Conservation (phyloP, 441 rosid species). For the Pelargonium cotyledonis region DNA sequence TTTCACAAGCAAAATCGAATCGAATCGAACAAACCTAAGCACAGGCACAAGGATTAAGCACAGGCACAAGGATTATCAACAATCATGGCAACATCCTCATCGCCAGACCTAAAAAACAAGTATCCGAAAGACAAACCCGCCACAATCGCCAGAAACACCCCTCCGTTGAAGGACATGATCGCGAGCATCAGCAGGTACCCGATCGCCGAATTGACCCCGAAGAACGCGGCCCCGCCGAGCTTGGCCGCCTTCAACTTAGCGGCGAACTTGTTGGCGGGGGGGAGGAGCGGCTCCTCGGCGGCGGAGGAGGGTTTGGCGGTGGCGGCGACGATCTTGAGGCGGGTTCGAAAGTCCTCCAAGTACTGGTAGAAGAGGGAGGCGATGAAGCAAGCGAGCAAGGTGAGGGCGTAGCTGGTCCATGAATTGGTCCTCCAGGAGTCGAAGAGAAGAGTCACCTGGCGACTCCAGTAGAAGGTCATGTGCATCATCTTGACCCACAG, state of each 20-base stretch:
- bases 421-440: constrained; percentile 45
- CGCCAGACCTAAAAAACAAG: constrained; percentile 29
- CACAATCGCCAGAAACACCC: constrained; percentile 51
- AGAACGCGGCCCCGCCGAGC: constrained; percentile 27
- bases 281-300: neutral
- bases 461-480: constrained; percentile 76
- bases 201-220: constrained; percentile 47
- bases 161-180: constrained; percentile 65
- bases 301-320: neutral
- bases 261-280: neutral
- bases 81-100: constrained; percentile 14
- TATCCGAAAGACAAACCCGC: constrained; percentile 41
- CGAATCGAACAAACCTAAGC: constrained; percentile 20
- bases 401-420: constrained; percentile 36
- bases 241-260: constrained; percentile 14
- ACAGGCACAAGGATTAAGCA: constrained; percentile 48
- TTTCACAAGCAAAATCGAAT: too few relatives aligned
- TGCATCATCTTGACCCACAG: constrained; percentile 43
- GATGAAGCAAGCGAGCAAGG: constrained; percentile 45
- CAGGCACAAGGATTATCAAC: constrained; percentile 44
- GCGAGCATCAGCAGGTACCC: constrained; percentile 63
- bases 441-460: constrained; percentile 46
- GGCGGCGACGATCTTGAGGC: constrained; percentile 16
- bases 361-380: constrained; percentile 39
- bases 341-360: constrained; percentile 37